Evolutionary conservation across 208 protist species (phyloP), one percentile per base, ranked within the genome.

Genomic region (Zelonia costaricensis): DNA sequence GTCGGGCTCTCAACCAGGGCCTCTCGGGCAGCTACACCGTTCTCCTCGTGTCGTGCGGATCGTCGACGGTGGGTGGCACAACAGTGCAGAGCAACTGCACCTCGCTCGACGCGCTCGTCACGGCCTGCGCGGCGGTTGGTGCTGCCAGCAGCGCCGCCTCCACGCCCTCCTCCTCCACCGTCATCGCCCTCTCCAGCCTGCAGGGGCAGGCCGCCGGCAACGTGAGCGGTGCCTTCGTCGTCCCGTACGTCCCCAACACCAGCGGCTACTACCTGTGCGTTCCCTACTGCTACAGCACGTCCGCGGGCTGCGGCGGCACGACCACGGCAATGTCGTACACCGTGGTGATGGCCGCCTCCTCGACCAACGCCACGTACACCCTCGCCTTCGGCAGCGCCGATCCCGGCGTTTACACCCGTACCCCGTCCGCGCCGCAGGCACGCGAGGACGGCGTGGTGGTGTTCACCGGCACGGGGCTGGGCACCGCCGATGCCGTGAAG

Each of bases 181-280:
- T 74, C 30, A 39, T 81, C 20, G 2, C 48, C 12, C 62, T 84
- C 25, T 70, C 54, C 20, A 68, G 52, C 16, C 63, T 85, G 42
- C 70, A 60, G 16, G 63, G 74, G 12, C 59, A 57, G 44, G 53
- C 54, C 42, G 69, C 61, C 16, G 58, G 61, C 20, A 69, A 36
- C 23, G 71, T 82, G 6, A 75, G 52, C 4, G 81, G 84, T 25
- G 65, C 43, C 62, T 89, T 97, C 62, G 68, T 69, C 4, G 86
- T 88, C 2, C 88, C 88, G 7, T 88, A 87, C 69, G 35, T 57
- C 6, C 81, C 84, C 0, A 62, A 58, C 40, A 28, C 52, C 1
- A 40, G 9, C 33, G 84, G 84, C 13, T 97, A 93, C 74, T 78
- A 71, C 31, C 60, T 92, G 6, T 97, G 91, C 54, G 75, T 92